Evolutionary conservation across 164 flowering plant species (phyloP).

Genomic region (Protea cynaroides): DNA sequence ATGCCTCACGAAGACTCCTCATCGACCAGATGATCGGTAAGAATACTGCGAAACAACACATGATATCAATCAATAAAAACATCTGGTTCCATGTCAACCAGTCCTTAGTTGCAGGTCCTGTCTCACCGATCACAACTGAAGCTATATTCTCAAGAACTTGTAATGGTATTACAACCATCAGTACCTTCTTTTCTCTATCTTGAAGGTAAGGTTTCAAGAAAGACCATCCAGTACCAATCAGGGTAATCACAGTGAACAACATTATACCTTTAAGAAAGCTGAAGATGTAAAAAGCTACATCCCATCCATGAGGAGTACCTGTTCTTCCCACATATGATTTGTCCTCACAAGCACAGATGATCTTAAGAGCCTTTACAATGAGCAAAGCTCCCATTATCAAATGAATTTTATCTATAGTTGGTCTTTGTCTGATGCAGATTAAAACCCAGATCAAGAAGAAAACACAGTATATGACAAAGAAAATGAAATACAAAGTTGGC

Average conservation of each 20-base stretch:
- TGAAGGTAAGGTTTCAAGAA: neutral
- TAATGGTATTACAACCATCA: constrained; percentile 25
- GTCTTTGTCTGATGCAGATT: constrained; percentile 16
- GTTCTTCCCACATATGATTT: constrained; percentile 14
- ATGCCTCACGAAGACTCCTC: constrained; percentile 16
- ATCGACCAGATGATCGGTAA: constrained; percentile 29
- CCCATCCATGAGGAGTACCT: constrained; percentile 28
- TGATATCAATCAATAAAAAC: constrained; percentile 19
- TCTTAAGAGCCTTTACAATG: constrained; percentile 17
- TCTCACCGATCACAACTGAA: constrained; percentile 13
- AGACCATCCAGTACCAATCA: constrained; percentile 19
- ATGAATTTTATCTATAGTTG: constrained; percentile 17
- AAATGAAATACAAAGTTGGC: constrained; percentile 13
- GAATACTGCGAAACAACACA: neutral
- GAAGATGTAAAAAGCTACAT: constrained; percentile 23
- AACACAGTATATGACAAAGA: constrained; percentile 8
- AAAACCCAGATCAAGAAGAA: constrained; percentile 12
- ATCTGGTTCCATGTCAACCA: constrained; percentile 25
- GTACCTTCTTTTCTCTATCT: neutral
- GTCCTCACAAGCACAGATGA: constrained; percentile 28
- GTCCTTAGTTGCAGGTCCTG: constrained; percentile 22
- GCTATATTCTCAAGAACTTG: constrained; percentile 28
- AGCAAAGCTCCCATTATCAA: constrained; percentile 22
- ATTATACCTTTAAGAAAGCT: constrained; percentile 23
- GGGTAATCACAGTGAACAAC: constrained; percentile 25